Evolutionary conservation across 2,329 filamentous ascomycete species (phyloP).

Genomic region (Colletotrichum endophyticum): DNA sequence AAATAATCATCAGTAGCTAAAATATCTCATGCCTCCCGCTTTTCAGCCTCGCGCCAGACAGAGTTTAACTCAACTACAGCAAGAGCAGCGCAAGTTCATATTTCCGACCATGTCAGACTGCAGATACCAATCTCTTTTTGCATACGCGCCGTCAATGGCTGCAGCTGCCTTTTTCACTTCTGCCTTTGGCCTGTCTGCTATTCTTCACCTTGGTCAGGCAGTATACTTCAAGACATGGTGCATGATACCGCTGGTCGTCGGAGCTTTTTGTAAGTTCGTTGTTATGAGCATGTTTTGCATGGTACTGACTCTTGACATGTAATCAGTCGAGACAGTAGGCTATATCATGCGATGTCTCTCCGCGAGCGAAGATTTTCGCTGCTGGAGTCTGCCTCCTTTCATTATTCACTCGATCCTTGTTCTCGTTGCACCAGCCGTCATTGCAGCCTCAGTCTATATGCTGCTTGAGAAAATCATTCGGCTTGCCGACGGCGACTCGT

Average conservation of each 20-base stretch:
- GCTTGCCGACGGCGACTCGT: background rate
- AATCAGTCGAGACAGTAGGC: background rate
- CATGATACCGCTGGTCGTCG: background rate
- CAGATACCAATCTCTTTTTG: background rate
- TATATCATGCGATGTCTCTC: background rate
- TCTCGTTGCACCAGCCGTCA: background rate
- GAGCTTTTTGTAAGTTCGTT: background rate
- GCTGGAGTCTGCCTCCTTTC: background rate
- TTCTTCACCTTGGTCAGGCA: background rate
- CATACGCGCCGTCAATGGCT: background rate
- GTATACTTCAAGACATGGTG: background rate
- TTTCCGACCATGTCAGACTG: background rate
- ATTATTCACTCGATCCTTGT: background rate
- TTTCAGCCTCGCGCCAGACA: background rate
- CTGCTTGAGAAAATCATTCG: background rate
- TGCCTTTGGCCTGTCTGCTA: background rate
- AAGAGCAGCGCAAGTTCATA: background rate
- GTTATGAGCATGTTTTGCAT: accelerated
- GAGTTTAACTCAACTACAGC: background rate
- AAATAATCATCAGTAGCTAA: background rate
- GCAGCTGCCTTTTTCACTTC: background rate
- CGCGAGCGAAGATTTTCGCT: background rate
- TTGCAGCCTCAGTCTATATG: background rate
- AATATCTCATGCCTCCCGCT: background rate
- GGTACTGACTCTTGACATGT: accelerated